A percentile compares a stretch with the other conserved stretches of the same genome.
phyloP scores from a whole-genome alignment of 257 asterid genomes.

The Sherardia arvensis region DNA sequence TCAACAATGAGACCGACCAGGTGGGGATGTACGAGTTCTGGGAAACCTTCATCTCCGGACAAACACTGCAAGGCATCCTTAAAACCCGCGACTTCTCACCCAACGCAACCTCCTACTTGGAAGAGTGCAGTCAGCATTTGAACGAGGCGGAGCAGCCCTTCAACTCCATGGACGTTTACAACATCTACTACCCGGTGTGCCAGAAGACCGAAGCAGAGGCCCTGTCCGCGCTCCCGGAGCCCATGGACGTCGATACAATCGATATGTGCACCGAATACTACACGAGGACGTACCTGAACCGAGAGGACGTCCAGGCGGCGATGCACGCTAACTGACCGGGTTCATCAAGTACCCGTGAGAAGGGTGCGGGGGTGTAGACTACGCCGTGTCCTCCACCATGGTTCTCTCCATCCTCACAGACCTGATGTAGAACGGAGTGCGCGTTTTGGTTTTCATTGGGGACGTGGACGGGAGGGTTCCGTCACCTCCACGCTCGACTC shows the following conservation, averaged over 20 bases:
- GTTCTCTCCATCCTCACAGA: conserved; percentile 51
- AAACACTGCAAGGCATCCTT: conserved; percentile 15
- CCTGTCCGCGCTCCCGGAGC: conserved; percentile 26
- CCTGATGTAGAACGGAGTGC: conserved; percentile 42
- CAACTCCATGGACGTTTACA: conserved; percentile 30
- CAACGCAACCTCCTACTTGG: too few species aligned
- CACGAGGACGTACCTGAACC: conserved; percentile 49
- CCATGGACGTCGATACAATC: too few species aligned
- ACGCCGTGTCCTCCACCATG: conserved; percentile 39
- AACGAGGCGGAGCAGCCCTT: conserved; percentile 13
- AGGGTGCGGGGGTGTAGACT: conserved; percentile 48
- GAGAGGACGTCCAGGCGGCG: conserved; percentile 66
- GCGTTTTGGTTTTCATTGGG: conserved; percentile 79
- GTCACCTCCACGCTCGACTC: conserved; percentile 62
- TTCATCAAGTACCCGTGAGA: conserved; percentile 47
- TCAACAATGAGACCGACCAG: conserved; percentile 52
- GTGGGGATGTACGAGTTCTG: conserved; percentile 62
- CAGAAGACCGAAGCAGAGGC: conserved; percentile 17
- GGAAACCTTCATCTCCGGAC: conserved; percentile 52
- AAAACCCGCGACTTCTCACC: conserved; percentile 46
- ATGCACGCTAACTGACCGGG: conserved; percentile 76
- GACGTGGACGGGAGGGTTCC: conserved; percentile 77
- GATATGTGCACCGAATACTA: conserved; percentile 72
- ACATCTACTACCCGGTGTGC: conserved; percentile 62
- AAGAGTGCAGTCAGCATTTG: too few species aligned